phyloP scores from a whole-genome alignment of 331 rosid genomes.

The Prunus yedoensis region DNA sequence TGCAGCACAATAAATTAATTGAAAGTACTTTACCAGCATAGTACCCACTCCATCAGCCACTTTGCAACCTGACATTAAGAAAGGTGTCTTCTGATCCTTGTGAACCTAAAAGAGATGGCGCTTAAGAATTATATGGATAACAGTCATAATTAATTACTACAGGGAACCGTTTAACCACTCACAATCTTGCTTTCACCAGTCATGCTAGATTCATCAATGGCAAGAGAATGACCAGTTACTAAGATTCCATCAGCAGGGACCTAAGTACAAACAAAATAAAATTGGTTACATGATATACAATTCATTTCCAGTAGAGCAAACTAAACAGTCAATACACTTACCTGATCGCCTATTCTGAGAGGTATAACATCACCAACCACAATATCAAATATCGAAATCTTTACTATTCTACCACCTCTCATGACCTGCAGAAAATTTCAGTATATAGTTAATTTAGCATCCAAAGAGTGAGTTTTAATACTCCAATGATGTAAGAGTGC shows the following conservation, averaged over 20 bases:
- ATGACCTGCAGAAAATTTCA: constrained; percentile 51
- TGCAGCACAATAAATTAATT: constrained; percentile 10
- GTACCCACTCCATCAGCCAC: constrained; percentile 96
- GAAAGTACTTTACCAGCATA: constrained; percentile 67
- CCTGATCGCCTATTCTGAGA: constrained; percentile 97
- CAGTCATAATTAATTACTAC: constrained; percentile 10
- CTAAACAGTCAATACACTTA: constrained; percentile 33
- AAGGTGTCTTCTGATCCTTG: constrained; percentile 84
- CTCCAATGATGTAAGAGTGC: constrained; percentile 27
- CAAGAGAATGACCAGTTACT: constrained; percentile 79
- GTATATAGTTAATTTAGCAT: constrained; percentile 21
- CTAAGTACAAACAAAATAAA: constrained; percentile 34
- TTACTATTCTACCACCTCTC: constrained; percentile 77
- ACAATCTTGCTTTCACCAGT: constrained; percentile 99
- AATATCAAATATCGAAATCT: constrained; percentile 83
- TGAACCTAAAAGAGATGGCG: constrained; percentile 63
- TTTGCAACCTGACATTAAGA: constrained; percentile 98
- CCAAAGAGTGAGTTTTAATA: background rate
- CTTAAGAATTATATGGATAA: constrained; percentile 33
- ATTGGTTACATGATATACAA: constrained; percentile 12
- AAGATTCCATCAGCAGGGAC: constrained; percentile 96
- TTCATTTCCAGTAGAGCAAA: constrained; percentile 21
- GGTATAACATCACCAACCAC: constrained; percentile 97
- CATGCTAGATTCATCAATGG: constrained; percentile 99
- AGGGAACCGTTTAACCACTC: constrained; percentile 35